These are phyloP conservation scores for Xylaria castorea DNA, from an alignment of 495 filamentous ascomycete genomes.

Conservation along the genomic window DNA sequence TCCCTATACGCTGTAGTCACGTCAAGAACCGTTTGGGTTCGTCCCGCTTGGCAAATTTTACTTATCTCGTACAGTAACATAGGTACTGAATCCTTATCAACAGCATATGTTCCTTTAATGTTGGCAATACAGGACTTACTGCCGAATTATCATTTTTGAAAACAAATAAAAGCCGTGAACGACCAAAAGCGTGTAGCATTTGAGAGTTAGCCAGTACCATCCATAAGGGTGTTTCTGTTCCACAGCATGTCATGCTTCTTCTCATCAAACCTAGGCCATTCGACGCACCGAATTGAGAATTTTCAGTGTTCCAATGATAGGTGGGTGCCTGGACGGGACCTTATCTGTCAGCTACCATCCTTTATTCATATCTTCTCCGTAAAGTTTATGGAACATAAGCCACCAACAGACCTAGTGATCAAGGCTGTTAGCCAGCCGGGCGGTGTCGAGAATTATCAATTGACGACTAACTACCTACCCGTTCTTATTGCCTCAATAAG, in stretches of 20 bases:
- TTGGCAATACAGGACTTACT: background rate
- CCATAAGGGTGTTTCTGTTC: background rate
- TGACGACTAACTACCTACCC: background rate
- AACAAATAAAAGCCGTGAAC: background rate
- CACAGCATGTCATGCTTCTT: background rate
- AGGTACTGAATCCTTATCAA: background rate
- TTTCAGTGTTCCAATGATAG: background rate
- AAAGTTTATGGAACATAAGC: background rate
- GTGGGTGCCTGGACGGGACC: background rate
- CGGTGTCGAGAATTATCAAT: background rate
- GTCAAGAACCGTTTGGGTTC: background rate
- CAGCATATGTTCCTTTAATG: background rate
- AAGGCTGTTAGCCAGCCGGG: background rate
- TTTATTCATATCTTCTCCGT: constrained; percentile 7
- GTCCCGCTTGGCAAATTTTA: constrained; percentile 12
- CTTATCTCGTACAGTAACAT: background rate
- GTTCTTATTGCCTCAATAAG: background rate
- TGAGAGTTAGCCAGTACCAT: background rate
- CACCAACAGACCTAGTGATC: background rate
- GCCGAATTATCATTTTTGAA: background rate
- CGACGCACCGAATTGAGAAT: background rate
- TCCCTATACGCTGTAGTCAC: background rate
- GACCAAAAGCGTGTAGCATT: background rate
- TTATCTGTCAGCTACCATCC: constrained; percentile 13
- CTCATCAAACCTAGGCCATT: background rate